Conservation (phyloP, 495 filamentous ascomycete species). For the Ramalina peruviana region DNA sequence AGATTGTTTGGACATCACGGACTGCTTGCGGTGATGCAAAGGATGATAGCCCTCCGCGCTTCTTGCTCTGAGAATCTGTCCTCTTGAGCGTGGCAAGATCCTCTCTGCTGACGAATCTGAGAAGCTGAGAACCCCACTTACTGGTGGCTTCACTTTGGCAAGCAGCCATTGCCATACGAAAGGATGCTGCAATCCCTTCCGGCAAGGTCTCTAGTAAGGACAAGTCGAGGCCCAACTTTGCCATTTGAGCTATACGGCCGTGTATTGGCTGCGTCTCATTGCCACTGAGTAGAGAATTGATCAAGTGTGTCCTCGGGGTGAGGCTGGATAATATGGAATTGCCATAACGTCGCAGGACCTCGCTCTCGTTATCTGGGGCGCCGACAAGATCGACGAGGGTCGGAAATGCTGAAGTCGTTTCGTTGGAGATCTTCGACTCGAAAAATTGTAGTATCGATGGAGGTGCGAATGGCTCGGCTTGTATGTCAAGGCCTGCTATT, state of each 20-base stretch:
- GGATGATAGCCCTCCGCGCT: no score
- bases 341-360: conserved; percentile 15
- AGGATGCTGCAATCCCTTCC: conserved; percentile 59
- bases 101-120: conserved; percentile 67
- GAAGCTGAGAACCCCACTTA: conserved; percentile 53
- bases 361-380: conserved; percentile 13
- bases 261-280: conserved; percentile 21
- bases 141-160: conserved; percentile 72
- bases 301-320: conserved; percentile 53
- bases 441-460: conserved; percentile 62
- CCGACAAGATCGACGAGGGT: conserved; percentile 45
- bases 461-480: conserved; percentile 44
- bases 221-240: conserved; percentile 40
- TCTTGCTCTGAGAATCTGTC: conserved; percentile 20
- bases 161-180: conserved; percentile 69
- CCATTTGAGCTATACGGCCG: conserved; percentile 27
- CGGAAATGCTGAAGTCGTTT: conserved; percentile 34
- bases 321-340: conserved; percentile 23
- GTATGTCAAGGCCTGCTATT: conserved; percentile 31
- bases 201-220: conserved; percentile 65
- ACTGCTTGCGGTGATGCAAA: conserved; percentile 44
- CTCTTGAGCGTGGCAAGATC: conserved; percentile 53
- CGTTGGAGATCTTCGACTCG: conserved; percentile 26
- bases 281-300: conserved; percentile 39
- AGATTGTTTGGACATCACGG: conserved; percentile 63